Evolutionary conservation across 2,329 filamentous ascomycete species (phyloP), one percentile per base, ranked within the genome.

Genomic region (Aspergillus awamori): DNA sequence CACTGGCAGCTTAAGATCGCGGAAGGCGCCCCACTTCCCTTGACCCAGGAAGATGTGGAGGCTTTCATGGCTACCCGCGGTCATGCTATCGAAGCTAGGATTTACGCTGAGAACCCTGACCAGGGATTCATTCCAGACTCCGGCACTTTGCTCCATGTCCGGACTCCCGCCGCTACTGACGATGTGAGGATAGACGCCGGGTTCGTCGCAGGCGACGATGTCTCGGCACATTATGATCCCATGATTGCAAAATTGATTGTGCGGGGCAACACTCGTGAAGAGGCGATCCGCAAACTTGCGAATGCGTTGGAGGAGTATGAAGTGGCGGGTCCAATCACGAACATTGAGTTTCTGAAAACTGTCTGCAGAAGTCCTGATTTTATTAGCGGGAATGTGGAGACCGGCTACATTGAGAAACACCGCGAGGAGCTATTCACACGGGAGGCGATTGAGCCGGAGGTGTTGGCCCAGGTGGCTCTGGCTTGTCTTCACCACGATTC

Each of bases 161-260:
- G 86, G 36, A 93, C 91, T 1, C 93, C 94, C 0, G 75, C 80
- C 53, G 80, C 84, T 5, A 85, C 87, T 39, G 84, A 89, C 0
- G 90, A 93, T 65, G 86, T 98, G 33, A 88, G 95, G 43, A 93
- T 99, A 66, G 95, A 99, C 72, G 93, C 93, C 49, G 95, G 95
- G 1, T 98, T 98, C 74, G 86, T 93, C 28, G 85, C 93, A 67
- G 95, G 95, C 26, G 94, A 97, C 74, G 92, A 92, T 64, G 91
- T 99, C 2, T 96, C 93, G 0, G 92, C 94, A 61, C 91, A 95
- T 58, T 99, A 99, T 76, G 95, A 99, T 69, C 95, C 95, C 28
- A 99, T 99, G 95, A 97, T 99, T 67, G 92, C 95, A 48, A 99
- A 99, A 79, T 85, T 99, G 56, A 99, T 99, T 69, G 92, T 98